Base-by-base conservation (phyloP, 169 alveolate species). In the Cryptosporidium ubiquitum region DNA sequence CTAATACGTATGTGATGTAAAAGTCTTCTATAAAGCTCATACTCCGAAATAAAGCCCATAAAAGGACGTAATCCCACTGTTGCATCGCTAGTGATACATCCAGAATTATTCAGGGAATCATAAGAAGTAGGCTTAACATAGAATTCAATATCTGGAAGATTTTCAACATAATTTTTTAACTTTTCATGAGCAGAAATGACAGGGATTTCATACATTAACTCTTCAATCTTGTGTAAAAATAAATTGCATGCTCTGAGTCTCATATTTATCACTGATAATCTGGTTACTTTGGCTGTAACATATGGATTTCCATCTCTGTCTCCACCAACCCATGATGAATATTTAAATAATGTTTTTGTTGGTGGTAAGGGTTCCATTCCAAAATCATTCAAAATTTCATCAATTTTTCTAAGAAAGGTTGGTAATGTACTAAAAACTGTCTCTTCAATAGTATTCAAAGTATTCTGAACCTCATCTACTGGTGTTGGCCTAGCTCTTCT, bases 221-320 rank as follows among this genome's bases (percentile, higher is more conserved):
- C 73, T 26, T 85, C 91, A 40, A 85, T 69, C 49, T 57, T 85
- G 39, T 69, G 51, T 23, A 85, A 35, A 42, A 85, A 51, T 14
- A 93, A 60, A 31, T 91, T 91, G 49, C 95, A 93, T 1, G 95
- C 94, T 55, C 92, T 74, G 10, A 92, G 84, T 57, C 84, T 84
- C 86, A 92, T 91, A 91, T 86, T 91, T 51, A 91, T 92, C 16
- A 91, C 93, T 26, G 93, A 93, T 51, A 92, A 69, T 86, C 91
- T 91, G 10, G 97, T 95, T 31, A 94, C 91, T 64, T 93, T 93
- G 5, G 95, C 95, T 51, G 95, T 92, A 31, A 95, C 97, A 66
- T 69, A 93, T 66, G 97, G 97, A 84, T 95, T 95, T n/a, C 97
- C 97, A 91, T 95, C 97, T 57, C 97, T 84, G 42, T 95, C 97